Evolutionary conservation across 1,139 yeast genomes (phyloP).

Genomic region (Blastobotrys aristatus): DNA sequence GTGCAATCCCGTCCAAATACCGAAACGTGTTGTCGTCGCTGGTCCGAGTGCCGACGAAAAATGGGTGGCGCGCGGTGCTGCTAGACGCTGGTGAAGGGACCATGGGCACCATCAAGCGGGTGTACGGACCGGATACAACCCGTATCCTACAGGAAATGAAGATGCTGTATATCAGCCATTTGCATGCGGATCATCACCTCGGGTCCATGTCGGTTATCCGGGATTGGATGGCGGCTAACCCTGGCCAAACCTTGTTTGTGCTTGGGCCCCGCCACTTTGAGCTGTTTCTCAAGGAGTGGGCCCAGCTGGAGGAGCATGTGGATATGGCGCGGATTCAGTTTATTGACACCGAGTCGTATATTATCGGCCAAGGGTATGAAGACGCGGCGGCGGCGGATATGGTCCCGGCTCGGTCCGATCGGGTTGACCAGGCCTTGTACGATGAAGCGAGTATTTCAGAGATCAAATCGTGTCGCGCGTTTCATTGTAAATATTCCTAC

Average conservation of each 20-base stretch:
- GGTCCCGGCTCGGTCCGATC: neutral
- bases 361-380: constrained; percentile 31
- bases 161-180: constrained; percentile 72
- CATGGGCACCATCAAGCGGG: constrained; percentile 62
- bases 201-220: constrained; percentile 69
- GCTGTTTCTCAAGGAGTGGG: constrained; percentile 68
- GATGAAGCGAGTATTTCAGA: neutral
- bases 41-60: constrained; percentile 53
- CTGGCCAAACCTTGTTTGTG: constrained; percentile 42
- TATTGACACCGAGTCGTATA: constrained; percentile 64
- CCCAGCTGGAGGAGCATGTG: constrained; percentile 48
- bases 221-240: constrained; percentile 53
- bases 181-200: constrained; percentile 96
- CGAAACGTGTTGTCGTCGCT: constrained; percentile 82
- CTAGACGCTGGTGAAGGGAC: constrained; percentile 96
- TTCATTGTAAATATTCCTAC: constrained; percentile 82
- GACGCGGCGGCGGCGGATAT: constrained; percentile 1
- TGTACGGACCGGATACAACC: constrained; percentile 51
- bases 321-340: constrained; percentile 45
- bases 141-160: constrained; percentile 44
- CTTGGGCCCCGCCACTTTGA: constrained; percentile 74
- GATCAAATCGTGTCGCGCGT: constrained; percentile 59
- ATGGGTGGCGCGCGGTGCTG: constrained; percentile 31
- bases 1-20: constrained; percentile 79
- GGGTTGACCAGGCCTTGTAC: neutral